Evolutionary conservation across 768 basidiomycete genomes (phyloP), one percentile per base, ranked within the genome.

Genomic region (Lactarius akahatsu): DNA sequence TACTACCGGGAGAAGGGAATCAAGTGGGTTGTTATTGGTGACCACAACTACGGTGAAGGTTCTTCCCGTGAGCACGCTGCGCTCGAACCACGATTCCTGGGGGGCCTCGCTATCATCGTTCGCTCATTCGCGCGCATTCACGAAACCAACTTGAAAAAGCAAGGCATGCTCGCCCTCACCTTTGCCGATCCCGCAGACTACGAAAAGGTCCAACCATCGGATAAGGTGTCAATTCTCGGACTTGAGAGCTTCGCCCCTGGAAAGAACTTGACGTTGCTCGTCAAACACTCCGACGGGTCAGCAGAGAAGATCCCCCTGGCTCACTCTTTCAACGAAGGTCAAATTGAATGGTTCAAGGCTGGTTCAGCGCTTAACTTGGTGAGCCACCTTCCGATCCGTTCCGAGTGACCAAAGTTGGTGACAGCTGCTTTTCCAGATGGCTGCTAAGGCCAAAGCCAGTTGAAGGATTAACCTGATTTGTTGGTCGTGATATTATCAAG

Each of bases 71-170:
- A 98, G 79, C 96, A 97, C 79, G 96, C 96, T 71, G 95, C 95
- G 30, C 90, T 97, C 62, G 95, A 96, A 79, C 95, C 95, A 30
- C 89, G 95, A 59, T 97, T 86, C 86, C 90, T 97, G 66, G 95
- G 94, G 68, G 96, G 96, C 69, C 83, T 94, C 64, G 96, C 96
- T 34, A 92, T 98, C 82, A 96, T 99, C 78, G 91, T 90, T 76
- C 87, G 94, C 77, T 95, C 92, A 40, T 98, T 98, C 78, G 96
- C 96, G 61, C 94, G 96, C 79, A 98, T 98, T 80, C 96, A 96
- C 80, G 95, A 92, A 82, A 94, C 94, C 75, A 95, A 96, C 84
- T 81, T 95, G 86, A 98, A 98, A 90, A 98, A 98, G 86, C 96
- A 98, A 82, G 95, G 95, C 72, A 95, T 96, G 93, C 92, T 98